Conservation (phyloP, 352 stramenopile species). For the Phytopythium boreale region DNA sequence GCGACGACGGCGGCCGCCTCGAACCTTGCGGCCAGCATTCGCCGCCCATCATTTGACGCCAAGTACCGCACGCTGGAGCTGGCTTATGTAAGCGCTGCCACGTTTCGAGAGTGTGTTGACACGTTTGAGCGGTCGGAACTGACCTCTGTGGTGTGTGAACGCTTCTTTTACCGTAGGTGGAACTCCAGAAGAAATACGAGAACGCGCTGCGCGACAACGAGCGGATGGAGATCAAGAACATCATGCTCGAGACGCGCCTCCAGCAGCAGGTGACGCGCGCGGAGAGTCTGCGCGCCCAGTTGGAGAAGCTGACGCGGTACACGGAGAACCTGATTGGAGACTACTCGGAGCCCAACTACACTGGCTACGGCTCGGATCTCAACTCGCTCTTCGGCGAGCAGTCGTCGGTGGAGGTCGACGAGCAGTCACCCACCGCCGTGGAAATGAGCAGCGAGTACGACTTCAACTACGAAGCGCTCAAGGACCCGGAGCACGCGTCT, state of each 20-base stretch:
- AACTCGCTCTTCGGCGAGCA: slow-evolving; percentile 49
- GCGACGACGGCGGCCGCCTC: slow-evolving; percentile 11
- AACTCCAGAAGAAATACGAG: slow-evolving; percentile 61
- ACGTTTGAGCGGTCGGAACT: not conserved
- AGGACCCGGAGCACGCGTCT: slow-evolving; percentile 12
- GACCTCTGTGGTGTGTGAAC: not conserved
- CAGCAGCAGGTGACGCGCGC: slow-evolving; percentile 63
- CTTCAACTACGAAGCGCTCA: slow-evolving; percentile 40
- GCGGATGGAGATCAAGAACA: slow-evolving; percentile 55
- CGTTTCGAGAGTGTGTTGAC: not conserved
- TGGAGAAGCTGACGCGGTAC: slow-evolving; percentile 72
- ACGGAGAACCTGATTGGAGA: slow-evolving; percentile 59
- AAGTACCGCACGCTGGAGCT: slow-evolving; percentile 48
- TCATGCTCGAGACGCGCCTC: slow-evolving; percentile 58
- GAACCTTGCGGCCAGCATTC: slow-evolving; percentile 1
- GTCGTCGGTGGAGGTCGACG: slow-evolving; percentile 26
- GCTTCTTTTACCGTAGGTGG: slow-evolving; percentile 16
- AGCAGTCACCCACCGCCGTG: slow-evolving; percentile 32
- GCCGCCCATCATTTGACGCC: slow-evolving; percentile 31
- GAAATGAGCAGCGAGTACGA: slow-evolving; percentile 38
- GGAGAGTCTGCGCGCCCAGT: slow-evolving; percentile 56
- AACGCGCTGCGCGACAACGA: slow-evolving; percentile 36
- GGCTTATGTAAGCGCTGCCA: slow-evolving; percentile 23
- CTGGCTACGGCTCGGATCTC: slow-evolving; percentile 47
- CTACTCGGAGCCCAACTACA: slow-evolving; percentile 46